Percentiles rank a stretch among this genome's conserved stretches.
Evolutionary conservation across 345 rosid genomes (phyloP).

Genomic region (Populus simonii): DNA sequence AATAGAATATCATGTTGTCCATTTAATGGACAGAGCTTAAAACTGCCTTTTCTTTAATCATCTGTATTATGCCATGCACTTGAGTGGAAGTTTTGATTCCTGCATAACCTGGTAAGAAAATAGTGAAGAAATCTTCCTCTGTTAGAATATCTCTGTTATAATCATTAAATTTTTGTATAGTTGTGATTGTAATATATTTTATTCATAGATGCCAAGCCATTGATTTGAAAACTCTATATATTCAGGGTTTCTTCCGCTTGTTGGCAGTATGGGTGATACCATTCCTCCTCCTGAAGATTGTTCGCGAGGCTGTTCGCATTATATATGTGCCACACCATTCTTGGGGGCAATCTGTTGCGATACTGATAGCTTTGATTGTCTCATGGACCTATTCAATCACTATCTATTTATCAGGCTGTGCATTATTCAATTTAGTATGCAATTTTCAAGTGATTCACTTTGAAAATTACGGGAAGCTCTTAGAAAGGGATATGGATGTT

Average conservation of each 20-base stretch:
- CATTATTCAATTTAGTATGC: conserved; percentile 35
- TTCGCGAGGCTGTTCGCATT: conserved; percentile 24
- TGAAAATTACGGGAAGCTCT: conserved; percentile 36
- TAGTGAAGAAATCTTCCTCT: not conserved
- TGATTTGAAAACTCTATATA: not conserved
- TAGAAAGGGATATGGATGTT: conserved; percentile 37
- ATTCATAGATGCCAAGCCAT: not conserved
- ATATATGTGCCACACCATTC: conserved; percentile 3
- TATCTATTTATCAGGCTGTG: conserved; percentile 31
- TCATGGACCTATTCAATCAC: conserved; percentile 31
- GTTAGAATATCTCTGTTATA: not conserved
- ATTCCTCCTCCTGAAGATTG: conserved; percentile 31
- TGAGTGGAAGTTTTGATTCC: not conserved
- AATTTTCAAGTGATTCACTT: conserved; percentile 37
- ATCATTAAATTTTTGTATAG: not conserved
- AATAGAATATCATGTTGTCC: not conserved
- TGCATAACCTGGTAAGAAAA: not conserved
- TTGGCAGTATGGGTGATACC: conserved; percentile 25
- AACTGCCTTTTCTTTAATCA: no score
- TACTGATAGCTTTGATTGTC: conserved; percentile 14
- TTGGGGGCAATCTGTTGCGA: conserved; percentile 25
- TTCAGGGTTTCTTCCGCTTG: conserved; percentile 38
- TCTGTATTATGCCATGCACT: not conserved
- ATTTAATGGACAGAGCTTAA: no score
- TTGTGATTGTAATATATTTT: not conserved